Conservation (phyloP, 345 rosid genomes). For the Citrus mangshanensis region DNA sequence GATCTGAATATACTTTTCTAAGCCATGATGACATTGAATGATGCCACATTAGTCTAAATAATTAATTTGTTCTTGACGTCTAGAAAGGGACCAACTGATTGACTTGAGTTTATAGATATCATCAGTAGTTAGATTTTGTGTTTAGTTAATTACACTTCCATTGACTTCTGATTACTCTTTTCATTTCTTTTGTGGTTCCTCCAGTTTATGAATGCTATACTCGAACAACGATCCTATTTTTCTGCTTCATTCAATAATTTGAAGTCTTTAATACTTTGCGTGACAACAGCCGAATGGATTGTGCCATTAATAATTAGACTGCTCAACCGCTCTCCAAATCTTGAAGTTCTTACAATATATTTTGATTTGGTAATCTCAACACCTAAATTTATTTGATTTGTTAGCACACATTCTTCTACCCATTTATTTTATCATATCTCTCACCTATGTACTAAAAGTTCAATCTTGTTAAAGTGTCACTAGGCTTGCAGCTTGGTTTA, state of each 20-base stretch:
- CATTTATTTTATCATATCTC: background rate
- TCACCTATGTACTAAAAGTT: no score
- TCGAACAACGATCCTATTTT: background rate
- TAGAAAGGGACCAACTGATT: background rate
- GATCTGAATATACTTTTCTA: background rate
- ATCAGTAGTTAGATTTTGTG: background rate
- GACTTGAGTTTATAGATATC: background rate
- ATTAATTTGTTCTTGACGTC: background rate
- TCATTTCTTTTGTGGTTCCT: background rate
- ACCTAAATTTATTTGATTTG: background rate
- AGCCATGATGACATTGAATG: no score
- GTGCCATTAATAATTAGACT: background rate
- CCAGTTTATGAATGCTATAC: background rate
- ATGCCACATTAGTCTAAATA: no score
- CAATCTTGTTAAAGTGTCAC: background rate
- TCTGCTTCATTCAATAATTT: background rate
- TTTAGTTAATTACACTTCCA: background rate
- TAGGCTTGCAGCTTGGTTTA: background rate
- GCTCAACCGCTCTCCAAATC: background rate
- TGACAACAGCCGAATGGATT: no score
- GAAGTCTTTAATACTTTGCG: background rate
- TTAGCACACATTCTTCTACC: background rate
- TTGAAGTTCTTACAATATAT: background rate
- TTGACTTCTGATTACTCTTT: background rate
- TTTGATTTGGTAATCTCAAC: background rate